Evolutionary conservation across 495 filamentous ascomycete species (phyloP), one percentile per base, ranked within the genome.

Genomic region (Aspergillus ostianus): DNA sequence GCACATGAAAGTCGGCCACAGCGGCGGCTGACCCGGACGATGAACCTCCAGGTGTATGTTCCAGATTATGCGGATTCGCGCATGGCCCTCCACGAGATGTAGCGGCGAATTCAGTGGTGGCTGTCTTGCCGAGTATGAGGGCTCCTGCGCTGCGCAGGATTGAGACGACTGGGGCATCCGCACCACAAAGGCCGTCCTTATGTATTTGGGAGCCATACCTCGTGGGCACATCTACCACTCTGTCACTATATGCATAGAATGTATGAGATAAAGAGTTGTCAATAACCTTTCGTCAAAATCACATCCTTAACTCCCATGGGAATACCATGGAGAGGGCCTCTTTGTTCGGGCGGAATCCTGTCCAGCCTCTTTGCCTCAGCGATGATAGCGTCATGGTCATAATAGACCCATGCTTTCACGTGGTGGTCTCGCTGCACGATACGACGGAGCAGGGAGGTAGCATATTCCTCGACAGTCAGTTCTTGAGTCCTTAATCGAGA

Each of bases 221-320:
- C 0, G 62, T 64, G 9, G 62, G 62, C 62, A 58, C 58, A 17
- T 64, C 62, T 64, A 18, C 52, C 2, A 6, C 26, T 13, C 0
- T 4, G 4, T 51, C 8, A 26, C 7, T 19, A 46, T 55, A 27
- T 32, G 23, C 46, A 23, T 18, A 58, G 18, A 36, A 7, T 1
- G 3, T 9, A 47, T 45, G 12, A 13, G 20, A n/a, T 29, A 7
- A 21, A 20, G n/a, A 17, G 23, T 50, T 4, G 23, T 7, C 17
- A 13, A 9, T 20, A 12, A 64, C 62, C 62, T 15, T 58, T 84
- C 0, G 84, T 87, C 41, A 79, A 69, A 23, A 85, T 83, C 5
- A 85, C 73, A 74, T 87, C 84, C 61, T 85, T 85, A 4, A 87
- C 68, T 3, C 73, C 83, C 47, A 87, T 63, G 0, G 82, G 71